Conservation (phyloP, 148 eudicot species). For the Camellia granthamiana region DNA sequence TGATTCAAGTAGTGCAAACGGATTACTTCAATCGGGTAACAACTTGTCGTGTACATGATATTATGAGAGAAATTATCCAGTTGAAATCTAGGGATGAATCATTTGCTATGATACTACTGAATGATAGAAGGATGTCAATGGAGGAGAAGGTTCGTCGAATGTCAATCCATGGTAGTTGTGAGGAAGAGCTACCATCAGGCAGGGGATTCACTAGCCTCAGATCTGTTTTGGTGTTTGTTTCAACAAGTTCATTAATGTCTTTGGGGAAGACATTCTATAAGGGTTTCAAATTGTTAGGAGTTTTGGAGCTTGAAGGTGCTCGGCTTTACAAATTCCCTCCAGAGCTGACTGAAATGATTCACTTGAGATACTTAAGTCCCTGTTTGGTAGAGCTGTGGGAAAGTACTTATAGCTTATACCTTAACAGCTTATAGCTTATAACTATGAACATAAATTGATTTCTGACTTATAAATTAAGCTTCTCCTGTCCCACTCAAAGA, state of each 20-base stretch:
- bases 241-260: not conserved
- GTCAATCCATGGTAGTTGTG: not conserved
- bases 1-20: conserved; percentile 13
- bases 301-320: not conserved
- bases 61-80: conserved; percentile 9
- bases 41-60: conserved; percentile 2
- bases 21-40: not conserved
- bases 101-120: not conserved
- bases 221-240: not conserved
- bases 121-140: not conserved
- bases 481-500: no score
- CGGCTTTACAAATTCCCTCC: not conserved
- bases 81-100: conserved; percentile 5
- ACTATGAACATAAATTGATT: no score
- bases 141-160: conserved; percentile 1
- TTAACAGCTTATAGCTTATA: no score
- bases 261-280: not conserved
- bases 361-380: conserved; percentile 13
- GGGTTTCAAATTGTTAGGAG: not conserved
- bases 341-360: not conserved
- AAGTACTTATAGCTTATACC: no score
- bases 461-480: no score
- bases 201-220: not conserved
- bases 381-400: no score
- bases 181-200: not conserved